Evolutionary conservation across 2,329 filamentous ascomycete species (phyloP).

Genomic region (Cladosporium sphaerospermum): DNA sequence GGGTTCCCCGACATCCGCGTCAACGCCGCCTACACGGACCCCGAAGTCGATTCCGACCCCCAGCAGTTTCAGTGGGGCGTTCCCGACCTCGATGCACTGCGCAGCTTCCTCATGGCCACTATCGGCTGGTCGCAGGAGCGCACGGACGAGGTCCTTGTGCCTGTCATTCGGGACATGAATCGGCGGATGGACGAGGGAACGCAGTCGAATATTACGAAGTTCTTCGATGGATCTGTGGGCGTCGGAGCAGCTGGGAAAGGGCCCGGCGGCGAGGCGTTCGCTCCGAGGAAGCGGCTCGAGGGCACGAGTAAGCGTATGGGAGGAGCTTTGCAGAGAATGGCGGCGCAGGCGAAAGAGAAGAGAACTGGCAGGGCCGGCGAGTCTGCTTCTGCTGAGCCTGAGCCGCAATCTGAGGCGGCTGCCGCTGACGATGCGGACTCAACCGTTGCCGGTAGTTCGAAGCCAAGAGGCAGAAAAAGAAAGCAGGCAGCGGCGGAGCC

Average conservation of each 20-base stretch:
- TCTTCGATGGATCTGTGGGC: conserved; percentile 71
- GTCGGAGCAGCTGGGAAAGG: conserved; percentile 45
- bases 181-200: conserved; percentile 80
- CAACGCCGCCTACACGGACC: conserved; percentile 73
- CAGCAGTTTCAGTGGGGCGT: conserved; percentile 92
- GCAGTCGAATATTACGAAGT: conserved; percentile 92
- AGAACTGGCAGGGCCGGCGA: conserved; percentile 11
- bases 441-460: background rate
- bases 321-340: conserved; percentile 63
- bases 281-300: conserved; percentile 55
- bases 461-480: conserved; percentile 2
- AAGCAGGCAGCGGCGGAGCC: background rate
- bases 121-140: conserved; percentile 89
- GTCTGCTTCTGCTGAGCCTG: conserved; percentile 9
- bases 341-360: conserved; percentile 44
- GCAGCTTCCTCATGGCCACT: conserved; percentile 80
- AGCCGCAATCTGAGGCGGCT: conserved; percentile 1
- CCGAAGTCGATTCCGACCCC: conserved; percentile 74
- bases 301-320: conserved; percentile 70
- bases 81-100: conserved; percentile 78
- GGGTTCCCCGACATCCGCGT: conserved; percentile 75
- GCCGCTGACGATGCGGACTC: background rate
- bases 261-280: conserved; percentile 54
- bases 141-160: conserved; percentile 91
- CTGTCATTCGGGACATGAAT: conserved; percentile 95